Percentiles rank a stretch among this genome's conserved stretches.
These are phyloP conservation scores for Aspergillus calidoustus DNA, from an alignment of 2,329 filamentous ascomycete genomes.

Conservation along the genomic window DNA sequence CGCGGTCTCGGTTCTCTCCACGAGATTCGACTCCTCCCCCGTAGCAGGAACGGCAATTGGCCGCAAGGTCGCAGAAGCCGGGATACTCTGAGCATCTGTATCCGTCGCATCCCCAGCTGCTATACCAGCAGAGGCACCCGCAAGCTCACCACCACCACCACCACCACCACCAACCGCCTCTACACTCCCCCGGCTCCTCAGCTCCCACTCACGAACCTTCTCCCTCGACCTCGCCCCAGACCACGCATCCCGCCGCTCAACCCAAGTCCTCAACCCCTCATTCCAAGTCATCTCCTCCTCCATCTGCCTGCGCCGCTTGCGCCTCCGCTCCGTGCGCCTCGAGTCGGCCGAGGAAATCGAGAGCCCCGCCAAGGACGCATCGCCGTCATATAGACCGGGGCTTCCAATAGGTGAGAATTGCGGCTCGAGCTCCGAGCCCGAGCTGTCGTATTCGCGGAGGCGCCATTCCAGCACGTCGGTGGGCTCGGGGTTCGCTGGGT, in stretches of 20 bases:
- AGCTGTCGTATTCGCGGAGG: constrained; percentile 42
- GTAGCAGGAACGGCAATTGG: constrained; percentile 1
- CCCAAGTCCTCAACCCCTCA: constrained; percentile 78
- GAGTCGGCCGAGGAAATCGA: constrained; percentile 40
- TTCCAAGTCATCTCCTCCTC: constrained; percentile 77
- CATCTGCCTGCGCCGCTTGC: constrained; percentile 61
- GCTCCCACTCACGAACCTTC: constrained; percentile 29
- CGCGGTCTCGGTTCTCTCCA: constrained; percentile 26
- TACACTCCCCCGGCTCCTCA: constrained; percentile 16
- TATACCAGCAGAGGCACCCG: neutral
- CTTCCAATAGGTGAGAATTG: constrained; percentile 21
- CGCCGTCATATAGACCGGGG: constrained; percentile 6
- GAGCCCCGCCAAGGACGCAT: constrained; percentile 9
- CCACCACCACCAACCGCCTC: neutral
- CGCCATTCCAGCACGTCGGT: constrained; percentile 41
- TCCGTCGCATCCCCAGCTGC: neutral
- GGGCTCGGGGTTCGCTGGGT: constrained; percentile 29
- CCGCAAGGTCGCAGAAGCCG: neutral
- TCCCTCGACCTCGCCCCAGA: constrained; percentile 65
- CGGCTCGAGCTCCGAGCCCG: constrained; percentile 43
- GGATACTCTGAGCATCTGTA: neutral
- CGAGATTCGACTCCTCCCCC: constrained; percentile 22
- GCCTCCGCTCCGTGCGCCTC: constrained; percentile 56
- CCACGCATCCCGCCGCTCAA: constrained; percentile 79
- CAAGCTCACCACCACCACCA: neutral